phyloP scores from a whole-genome alignment of 2,329 filamentous ascomycete species.

The Neonectria ditissima region DNA sequence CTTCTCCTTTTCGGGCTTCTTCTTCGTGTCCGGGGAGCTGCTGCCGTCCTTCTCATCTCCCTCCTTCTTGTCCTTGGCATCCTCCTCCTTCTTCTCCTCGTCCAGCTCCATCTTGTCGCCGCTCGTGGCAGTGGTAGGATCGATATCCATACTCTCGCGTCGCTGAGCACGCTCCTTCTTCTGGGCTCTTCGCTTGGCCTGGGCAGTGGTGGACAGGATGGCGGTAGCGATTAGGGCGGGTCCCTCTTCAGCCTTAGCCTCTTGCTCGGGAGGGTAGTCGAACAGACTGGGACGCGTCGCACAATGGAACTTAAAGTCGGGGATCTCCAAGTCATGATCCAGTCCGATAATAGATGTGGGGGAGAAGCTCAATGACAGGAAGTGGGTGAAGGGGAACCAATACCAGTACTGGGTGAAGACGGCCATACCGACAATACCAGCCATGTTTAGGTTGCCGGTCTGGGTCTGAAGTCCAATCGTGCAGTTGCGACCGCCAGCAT shows the following conservation, averaged over 20 bases:
- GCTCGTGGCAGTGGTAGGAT: constrained; percentile 72
- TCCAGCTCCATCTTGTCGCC: constrained; percentile 92
- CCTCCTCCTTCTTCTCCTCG: constrained; percentile 67
- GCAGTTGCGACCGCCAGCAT: constrained; percentile 97
- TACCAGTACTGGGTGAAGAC: constrained; percentile 99
- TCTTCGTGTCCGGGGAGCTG: constrained; percentile 73
- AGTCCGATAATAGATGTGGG: constrained; percentile 96
- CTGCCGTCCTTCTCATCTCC: constrained; percentile 69
- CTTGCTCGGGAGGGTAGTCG: constrained; percentile 96
- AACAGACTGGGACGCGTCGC: constrained; percentile 95
- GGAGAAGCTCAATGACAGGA: constrained; percentile 95
- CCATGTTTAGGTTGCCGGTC: constrained; percentile 98
- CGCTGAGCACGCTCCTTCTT: constrained; percentile 92
- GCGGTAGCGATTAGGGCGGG: constrained; percentile 95
- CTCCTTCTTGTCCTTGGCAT: constrained; percentile 72
- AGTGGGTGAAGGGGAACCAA: constrained; percentile 99
- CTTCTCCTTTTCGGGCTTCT: constrained; percentile 96
- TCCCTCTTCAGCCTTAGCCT: constrained; percentile 93
- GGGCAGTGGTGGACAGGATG: constrained; percentile 94
- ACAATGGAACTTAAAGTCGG: constrained; percentile 95
- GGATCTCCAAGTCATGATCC: constrained; percentile 92
- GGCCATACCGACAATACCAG: constrained; percentile 96
- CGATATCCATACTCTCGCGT: constrained; percentile 95
- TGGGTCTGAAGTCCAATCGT: constrained; percentile 98
- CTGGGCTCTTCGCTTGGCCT: constrained; percentile 93